Evolutionary conservation across 345 rosid genomes (phyloP).

Genomic region (Corchorus capsularis): DNA sequence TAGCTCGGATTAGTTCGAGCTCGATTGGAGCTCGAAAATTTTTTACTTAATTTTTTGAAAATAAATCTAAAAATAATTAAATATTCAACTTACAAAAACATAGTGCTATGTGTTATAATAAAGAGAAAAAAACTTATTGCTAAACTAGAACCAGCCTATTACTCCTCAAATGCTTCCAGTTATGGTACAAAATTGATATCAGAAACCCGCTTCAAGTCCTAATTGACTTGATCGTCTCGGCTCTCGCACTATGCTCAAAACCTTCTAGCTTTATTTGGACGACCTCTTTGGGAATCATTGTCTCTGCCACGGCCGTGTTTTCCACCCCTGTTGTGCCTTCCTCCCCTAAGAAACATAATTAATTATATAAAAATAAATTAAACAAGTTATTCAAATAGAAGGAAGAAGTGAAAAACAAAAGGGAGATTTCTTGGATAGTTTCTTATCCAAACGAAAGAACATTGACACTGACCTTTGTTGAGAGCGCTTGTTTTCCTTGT

Average conservation of each 20-base stretch:
- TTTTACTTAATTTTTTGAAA: too few species aligned
- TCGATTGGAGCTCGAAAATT: too few species aligned
- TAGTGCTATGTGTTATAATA: neutral
- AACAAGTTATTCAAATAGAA: neutral
- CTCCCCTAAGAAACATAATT: constrained; percentile 57
- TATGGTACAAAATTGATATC: neutral
- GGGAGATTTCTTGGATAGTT: neutral
- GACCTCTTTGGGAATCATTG: constrained; percentile 47
- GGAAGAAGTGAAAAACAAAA: neutral
- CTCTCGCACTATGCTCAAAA: constrained; percentile 24
- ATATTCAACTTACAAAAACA: neutral
- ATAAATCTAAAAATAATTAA: neutral
- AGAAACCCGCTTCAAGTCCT: neutral
- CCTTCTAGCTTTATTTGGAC: constrained; percentile 70
- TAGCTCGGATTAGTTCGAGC: too few species aligned
- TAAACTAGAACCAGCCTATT: neutral
- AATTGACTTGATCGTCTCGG: neutral
- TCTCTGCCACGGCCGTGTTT: constrained; percentile 55
- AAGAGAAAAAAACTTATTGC: neutral
- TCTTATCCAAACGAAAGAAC: neutral
- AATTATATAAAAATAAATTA: neutral
- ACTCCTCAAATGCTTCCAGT: neutral
- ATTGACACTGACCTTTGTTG: constrained; percentile 66
- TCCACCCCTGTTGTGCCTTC: constrained; percentile 64
- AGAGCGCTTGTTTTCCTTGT: constrained; percentile 49